Percentiles rank a stretch among this genome's conserved stretches.
Conservation (phyloP, 805 yeast genomes). For the Saturnispora zaruensis region DNA sequence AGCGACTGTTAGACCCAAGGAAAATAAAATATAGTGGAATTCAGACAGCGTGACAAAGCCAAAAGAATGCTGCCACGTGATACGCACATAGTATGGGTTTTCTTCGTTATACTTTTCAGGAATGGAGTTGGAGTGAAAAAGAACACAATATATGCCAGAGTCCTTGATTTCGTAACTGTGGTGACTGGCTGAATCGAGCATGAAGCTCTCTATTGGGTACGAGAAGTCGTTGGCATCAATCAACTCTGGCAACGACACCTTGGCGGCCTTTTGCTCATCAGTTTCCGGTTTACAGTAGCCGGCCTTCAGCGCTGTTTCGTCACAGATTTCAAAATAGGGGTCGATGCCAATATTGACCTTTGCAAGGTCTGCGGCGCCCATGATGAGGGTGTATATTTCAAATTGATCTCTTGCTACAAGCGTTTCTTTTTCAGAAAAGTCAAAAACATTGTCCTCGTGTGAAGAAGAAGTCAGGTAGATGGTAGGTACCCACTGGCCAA, state of each 20-base stretch:
- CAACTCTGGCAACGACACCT: slow-evolving; percentile 15
- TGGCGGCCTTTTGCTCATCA: slow-evolving; percentile 11
- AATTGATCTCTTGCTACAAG: neutral
- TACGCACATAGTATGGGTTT: neutral
- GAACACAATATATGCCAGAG: slow-evolving; percentile 24
- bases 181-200: slow-evolving; percentile 7
- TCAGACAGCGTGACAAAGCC: slow-evolving; percentile 26
- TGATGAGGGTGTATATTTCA: slow-evolving; percentile 18
- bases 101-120: slow-evolving; percentile 4
- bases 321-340: slow-evolving; percentile 26
- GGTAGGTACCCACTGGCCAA: neutral
- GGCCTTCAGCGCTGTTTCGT: slow-evolving; percentile 20
- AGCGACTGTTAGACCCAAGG: slow-evolving; percentile 17
- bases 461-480: neutral
- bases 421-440: neutral
- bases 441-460: neutral
- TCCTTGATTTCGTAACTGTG: slow-evolving; percentile 15
- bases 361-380: slow-evolving; percentile 21
- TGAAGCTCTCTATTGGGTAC: slow-evolving; percentile 16
- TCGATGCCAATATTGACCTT: slow-evolving; percentile 19
- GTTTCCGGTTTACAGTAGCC: slow-evolving; percentile 19
- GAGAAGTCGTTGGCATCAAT: slow-evolving; percentile 14
- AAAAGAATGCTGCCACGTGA: slow-evolving; percentile 26
- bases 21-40: slow-evolving; percentile 21
- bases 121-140: slow-evolving; percentile 17